phyloP scores from a whole-genome alignment of 495 filamentous ascomycete genomes.

The Pseudoneurospora amorphoporcata region DNA sequence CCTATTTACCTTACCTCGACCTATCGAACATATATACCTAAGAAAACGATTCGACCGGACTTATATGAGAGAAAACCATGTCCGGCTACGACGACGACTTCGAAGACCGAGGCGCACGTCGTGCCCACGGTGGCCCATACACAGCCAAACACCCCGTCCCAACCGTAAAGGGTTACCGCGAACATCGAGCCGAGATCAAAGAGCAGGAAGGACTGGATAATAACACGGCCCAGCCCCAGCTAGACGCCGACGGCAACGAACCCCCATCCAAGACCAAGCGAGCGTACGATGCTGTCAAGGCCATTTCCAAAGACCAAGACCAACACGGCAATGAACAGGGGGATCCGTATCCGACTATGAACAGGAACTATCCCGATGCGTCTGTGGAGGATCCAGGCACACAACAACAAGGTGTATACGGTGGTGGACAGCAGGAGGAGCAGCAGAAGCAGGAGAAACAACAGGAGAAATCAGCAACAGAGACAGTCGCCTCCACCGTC shows the following conservation, averaged over 20 bases:
- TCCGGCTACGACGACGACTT: constrained; percentile 25
- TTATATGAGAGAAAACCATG: neutral
- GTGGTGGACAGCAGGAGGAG: constrained; percentile 24
- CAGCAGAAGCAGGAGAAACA: constrained; percentile 10
- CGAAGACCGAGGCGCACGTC: constrained; percentile 34
- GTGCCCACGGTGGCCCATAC: constrained; percentile 43
- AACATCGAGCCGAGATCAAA: constrained; percentile 41
- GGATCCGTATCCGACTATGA: constrained; percentile 33
- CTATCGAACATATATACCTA: neutral
- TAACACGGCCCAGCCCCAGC: constrained; percentile 25
- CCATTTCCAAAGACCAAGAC: constrained; percentile 32
- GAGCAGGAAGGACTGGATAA: neutral
- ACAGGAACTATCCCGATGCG: constrained; percentile 19
- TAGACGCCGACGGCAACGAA: constrained; percentile 28
- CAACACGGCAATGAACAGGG: constrained; percentile 20
- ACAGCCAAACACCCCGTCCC: constrained; percentile 49
- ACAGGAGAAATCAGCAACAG: constrained; percentile 39
- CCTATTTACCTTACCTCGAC: no score
- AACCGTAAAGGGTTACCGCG: constrained; percentile 51
- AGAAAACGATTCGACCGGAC: neutral
- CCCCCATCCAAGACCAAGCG: constrained; percentile 28
- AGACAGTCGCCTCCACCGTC: constrained; percentile 33
- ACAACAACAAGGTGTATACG: constrained; percentile 42
- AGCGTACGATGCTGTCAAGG: constrained; percentile 30
- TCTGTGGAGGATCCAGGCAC: neutral